Percentiles rank a stretch among this genome's conserved stretches.
Conservation (phyloP, 106 monocot genomes). For the Gastrodia elata region DNA sequence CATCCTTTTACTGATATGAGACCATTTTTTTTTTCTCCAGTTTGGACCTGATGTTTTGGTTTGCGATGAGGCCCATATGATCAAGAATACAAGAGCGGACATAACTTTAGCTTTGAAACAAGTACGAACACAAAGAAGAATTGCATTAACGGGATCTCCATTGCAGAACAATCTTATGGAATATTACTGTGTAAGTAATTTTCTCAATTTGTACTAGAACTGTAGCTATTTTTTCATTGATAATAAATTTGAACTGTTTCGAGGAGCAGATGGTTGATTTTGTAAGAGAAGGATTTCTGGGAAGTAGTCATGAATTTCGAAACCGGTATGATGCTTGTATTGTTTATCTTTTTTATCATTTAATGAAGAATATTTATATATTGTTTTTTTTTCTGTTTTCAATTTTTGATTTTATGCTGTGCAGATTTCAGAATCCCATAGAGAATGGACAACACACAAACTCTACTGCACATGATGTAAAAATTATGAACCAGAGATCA, state of each 20-base stretch:
- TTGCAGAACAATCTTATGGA: constrained; percentile 99
- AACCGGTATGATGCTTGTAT: constrained; percentile 43
- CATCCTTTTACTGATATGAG: background rate
- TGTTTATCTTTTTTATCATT: background rate
- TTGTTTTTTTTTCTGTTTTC: background rate
- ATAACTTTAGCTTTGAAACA: constrained; percentile 80
- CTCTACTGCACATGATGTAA: constrained; percentile 88
- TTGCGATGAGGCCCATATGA: constrained; percentile 99
- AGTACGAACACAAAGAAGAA: constrained; percentile 86
- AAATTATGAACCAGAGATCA: constrained; percentile 97
- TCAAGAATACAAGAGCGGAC: constrained; percentile 93
- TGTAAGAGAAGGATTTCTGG: constrained; percentile 95
- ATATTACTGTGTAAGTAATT: constrained; percentile 88
- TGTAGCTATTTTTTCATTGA: background rate
- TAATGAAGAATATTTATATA: background rate
- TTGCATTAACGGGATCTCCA: constrained; percentile 95
- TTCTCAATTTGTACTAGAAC: background rate
- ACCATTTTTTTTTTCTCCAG: constrained; percentile 23
- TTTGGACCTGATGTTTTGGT: constrained; percentile 84
- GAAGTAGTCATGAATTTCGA: constrained; percentile 87
- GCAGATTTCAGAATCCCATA: constrained; percentile 96
- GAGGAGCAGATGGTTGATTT: constrained; percentile 95
- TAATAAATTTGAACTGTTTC: constrained; percentile 9
- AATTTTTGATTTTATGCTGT: constrained; percentile 7
- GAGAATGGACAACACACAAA: constrained; percentile 97